Conservation (phyloP, 306 rosid species). For the Citrullus colocynthis region DNA sequence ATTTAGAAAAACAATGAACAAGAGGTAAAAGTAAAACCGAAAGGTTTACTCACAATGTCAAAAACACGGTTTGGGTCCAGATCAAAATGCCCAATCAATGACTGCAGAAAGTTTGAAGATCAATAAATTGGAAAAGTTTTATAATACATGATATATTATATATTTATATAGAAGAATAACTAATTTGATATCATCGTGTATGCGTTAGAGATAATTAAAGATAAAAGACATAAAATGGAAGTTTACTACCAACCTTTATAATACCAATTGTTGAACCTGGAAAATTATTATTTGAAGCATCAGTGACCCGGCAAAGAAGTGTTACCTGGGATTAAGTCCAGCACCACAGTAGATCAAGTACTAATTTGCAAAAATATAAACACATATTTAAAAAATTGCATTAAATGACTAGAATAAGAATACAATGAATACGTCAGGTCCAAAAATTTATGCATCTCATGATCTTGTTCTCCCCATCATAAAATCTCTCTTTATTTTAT, state of each 20-base stretch:
- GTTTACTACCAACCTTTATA: conserved; percentile 77
- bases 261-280: conserved; percentile 78
- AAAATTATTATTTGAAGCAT: conserved; percentile 40
- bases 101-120: conserved; percentile 47
- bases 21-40: neutral
- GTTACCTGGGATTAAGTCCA: conserved; percentile 39
- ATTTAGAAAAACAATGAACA: conserved; percentile 6
- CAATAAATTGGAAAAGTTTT: conserved; percentile 10
- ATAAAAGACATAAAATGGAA: neutral
- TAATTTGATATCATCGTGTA: neutral
- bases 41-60: conserved; percentile 64
- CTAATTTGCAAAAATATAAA: neutral
- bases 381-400: neutral
- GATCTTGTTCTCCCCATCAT: neutral
- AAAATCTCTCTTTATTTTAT: neutral
- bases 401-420: neutral
- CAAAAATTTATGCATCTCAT: neutral
- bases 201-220: neutral
- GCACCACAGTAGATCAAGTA: neutral
- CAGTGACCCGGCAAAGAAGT: conserved; percentile 71
- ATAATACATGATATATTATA: conserved; percentile 7
- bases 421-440: neutral
- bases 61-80: conserved; percentile 96
- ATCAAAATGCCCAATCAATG: conserved; percentile 95
- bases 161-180: neutral